Evolutionary conservation across 177 flowering plant genomes (phyloP).

Genomic region (Vitis hybrid): DNA sequence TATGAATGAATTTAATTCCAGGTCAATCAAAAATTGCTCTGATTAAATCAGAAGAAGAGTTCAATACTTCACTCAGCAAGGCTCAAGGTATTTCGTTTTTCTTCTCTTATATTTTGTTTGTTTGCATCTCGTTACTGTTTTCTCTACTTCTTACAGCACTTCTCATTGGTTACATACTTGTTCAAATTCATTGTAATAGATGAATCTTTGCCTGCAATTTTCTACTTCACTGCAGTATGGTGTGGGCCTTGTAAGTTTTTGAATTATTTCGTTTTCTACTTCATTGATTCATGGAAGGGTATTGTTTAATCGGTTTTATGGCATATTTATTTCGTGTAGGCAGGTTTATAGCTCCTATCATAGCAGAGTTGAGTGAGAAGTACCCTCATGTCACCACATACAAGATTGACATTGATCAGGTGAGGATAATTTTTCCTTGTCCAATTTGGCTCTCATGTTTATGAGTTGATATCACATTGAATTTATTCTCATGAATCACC

Average conservation of each 20-base stretch:
- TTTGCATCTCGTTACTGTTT: neutral
- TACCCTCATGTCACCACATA: slow-evolving; percentile 69
- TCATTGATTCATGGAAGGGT: no score
- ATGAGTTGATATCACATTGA: no score
- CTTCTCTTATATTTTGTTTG: neutral
- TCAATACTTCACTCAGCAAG: slow-evolving; percentile 31
- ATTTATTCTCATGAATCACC: no score
- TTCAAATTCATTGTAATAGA: slow-evolving; percentile 34
- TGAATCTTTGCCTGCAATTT: slow-evolving; percentile 62
- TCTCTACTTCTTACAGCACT: neutral
- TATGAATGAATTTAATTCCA: slow-evolving; percentile 2
- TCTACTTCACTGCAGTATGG: slow-evolving; percentile 92
- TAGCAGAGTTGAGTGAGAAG: slow-evolving; percentile 53
- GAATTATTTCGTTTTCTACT: neutral
- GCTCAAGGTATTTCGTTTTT: slow-evolving; percentile 36
- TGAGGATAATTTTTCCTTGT: slow-evolving; percentile 15
- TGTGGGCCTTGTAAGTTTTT: slow-evolving; percentile 84
- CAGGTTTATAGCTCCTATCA: slow-evolving; percentile 56
- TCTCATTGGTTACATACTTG: neutral
- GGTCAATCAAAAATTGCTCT: slow-evolving; percentile 38
- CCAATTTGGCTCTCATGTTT: neutral
- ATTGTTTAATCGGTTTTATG: neutral
- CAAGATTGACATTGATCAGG: slow-evolving; percentile 88
- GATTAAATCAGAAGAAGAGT: slow-evolving; percentile 40
- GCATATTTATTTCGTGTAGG: slow-evolving; percentile 39